Base-by-base conservation (phyloP, 2,329 filamentous ascomycete genomes). In the Neofusicoccum laricinum region DNA sequence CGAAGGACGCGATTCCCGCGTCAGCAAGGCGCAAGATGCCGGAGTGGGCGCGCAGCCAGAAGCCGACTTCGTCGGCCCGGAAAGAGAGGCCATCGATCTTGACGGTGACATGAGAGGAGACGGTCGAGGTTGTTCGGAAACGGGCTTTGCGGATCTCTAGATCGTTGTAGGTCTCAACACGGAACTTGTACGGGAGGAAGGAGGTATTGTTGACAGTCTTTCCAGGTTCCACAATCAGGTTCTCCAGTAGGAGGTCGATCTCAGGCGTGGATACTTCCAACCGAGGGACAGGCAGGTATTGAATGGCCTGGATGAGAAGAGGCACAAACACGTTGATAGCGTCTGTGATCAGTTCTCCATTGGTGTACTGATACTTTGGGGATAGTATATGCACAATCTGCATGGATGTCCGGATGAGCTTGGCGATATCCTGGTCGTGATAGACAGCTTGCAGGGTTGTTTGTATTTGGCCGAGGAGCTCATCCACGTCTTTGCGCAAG, bases 201-300 rank as follows among this genome's bases (percentile, higher is more conserved):
- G 93, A 97, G 2, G 90, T 92, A 67, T 89, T 81, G 74, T 97
- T 94, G 70, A 96, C 84, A 0, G 92, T 96, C 64, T 84, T 84
- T 6, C 94, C 94, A 0, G 94, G 94, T 72, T 97, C 92, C 36
- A 98, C 83, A 66, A 98, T 90, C 36, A 98, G 82, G 68, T 96
- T 97, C 73, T 98, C 94, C 2, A 98, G 80, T 0, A 98, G 80
- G 4, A 98, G 84, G 70, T 97, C 93, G 63, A 96, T 83, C 38
- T 91, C 88, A 0, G 93, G 93, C 3, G 89, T 90, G 0, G 91
- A 90, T 4, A 97, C 82, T 75, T 97, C 94, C n/a, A 97, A 78
- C 4, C 94, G 89, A 0, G 93, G 93, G 61, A 98, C 95, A 0
- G 94, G 94, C 3, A 98, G 80, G 76, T 92, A 93, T 74, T 97